Percentiles rank a stretch among this genome's conserved stretches.
Evolutionary conservation across 371 early-diverging fungal genomes (phyloP).

Genomic region (Haplosporangium sp.): DNA sequence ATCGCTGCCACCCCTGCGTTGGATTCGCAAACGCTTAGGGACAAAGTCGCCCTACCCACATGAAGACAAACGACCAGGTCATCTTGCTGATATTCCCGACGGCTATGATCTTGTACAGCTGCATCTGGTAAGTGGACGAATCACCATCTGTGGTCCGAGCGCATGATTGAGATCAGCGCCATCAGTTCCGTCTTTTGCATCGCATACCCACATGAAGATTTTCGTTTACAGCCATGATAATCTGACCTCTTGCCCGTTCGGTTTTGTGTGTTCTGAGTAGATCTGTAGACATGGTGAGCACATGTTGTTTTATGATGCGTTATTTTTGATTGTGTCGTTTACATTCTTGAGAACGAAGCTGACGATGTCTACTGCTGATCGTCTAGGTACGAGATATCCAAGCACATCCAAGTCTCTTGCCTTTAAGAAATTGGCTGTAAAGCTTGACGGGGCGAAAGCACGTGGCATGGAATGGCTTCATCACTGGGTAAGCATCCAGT

Average conservation of each 20-base stretch:
- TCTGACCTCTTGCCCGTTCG: not conserved
- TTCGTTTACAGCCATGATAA: too few species aligned
- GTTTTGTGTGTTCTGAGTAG: not conserved
- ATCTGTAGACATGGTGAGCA: conserved; percentile 31
- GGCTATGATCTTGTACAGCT: conserved; percentile 42
- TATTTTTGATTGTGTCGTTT: not conserved
- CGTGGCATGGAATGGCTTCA: conserved; percentile 40
- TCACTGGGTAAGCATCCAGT: conserved; percentile 28
- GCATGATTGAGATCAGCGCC: too few species aligned
- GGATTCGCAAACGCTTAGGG: conserved; percentile 38
- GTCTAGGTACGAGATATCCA: conserved; percentile 46
- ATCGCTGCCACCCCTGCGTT: not conserved
- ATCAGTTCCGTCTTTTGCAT: too few species aligned
- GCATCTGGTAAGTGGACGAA: conserved; percentile 27
- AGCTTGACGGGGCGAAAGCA: conserved; percentile 8
- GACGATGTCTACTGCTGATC: not conserved
- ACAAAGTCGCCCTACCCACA: conserved; percentile 52
- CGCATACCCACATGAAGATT: too few species aligned
- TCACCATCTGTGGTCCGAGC: too few species aligned
- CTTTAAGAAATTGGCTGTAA: conserved; percentile 14
- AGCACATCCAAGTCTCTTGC: conserved; percentile 13
- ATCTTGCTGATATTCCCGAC: conserved; percentile 21
- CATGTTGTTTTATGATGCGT: not conserved
- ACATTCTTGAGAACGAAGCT: not conserved
- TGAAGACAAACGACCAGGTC: conserved; percentile 15